Conservation (phyloP, 352 stramenopile genomes). For the Nothophytophthora sp. region DNA sequence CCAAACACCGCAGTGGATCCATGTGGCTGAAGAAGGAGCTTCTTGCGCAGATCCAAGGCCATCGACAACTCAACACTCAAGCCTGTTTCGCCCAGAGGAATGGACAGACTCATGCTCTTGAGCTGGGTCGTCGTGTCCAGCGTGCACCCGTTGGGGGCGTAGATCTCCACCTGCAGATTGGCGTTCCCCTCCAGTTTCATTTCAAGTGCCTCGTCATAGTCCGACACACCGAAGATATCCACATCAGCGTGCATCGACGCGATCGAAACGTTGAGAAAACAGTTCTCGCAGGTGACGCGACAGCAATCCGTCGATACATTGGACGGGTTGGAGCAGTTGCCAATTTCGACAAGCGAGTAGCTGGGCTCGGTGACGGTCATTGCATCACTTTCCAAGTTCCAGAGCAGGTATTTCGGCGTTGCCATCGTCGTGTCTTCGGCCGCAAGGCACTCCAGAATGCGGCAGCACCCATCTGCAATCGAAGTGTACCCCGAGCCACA, state of each 20-base stretch:
- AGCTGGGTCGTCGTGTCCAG: constrained; percentile 25
- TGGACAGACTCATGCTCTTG: constrained; percentile 18
- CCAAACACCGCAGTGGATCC: constrained; percentile 16
- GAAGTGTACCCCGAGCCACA: constrained; percentile 14
- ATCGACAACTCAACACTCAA: constrained; percentile 21
- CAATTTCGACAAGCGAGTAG: constrained; percentile 19
- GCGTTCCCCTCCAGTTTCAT: constrained; percentile 18
- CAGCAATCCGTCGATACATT: constrained; percentile 16
- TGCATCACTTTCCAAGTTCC: constrained; percentile 22
- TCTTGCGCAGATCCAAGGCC: constrained; percentile 18
- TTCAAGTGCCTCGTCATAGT: constrained; percentile 17
- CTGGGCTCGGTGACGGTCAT: constrained; percentile 15
- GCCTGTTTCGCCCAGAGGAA: constrained; percentile 19
- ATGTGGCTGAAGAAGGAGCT: constrained; percentile 21
- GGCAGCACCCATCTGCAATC: constrained; percentile 20
- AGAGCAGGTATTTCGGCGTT: constrained; percentile 3
- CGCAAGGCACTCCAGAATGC: constrained; percentile 10
- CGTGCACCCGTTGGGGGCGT: constrained; percentile 19
- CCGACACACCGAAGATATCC: constrained; percentile 6
- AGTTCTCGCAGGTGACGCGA: constrained; percentile 25
- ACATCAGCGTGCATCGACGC: constrained; percentile 22
- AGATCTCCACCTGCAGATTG: constrained; percentile 22
- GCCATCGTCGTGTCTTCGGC: constrained; percentile 1
- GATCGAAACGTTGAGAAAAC: constrained; percentile 26
- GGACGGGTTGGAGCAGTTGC: constrained; percentile 19